These are phyloP conservation scores for Nephelium lappaceum DNA, from an alignment of 345 rosid species.

Conservation along the genomic window DNA sequence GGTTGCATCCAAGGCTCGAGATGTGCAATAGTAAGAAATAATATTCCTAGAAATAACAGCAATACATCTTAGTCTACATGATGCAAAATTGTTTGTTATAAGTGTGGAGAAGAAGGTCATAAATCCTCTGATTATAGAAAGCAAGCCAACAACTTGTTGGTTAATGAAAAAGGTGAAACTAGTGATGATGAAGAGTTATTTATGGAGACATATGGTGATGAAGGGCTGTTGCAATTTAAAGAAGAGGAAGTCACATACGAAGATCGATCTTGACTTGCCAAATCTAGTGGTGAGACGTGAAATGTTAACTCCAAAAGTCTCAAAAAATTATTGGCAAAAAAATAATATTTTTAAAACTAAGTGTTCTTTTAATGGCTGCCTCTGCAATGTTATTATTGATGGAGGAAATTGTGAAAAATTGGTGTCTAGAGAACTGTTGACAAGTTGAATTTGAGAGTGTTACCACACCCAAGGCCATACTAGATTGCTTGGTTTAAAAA, in stretches of 20 bases:
- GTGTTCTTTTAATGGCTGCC: not conserved
- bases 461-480: not conserved
- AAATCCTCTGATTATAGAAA: not conserved
- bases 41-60: not conserved
- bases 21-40: not conserved
- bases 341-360: too few relatives aligned
- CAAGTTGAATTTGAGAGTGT: not conserved
- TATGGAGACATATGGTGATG: too few relatives aligned
- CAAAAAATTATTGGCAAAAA: not conserved
- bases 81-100: not conserved
- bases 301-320: not conserved
- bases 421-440: not conserved
- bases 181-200: too few relatives aligned
- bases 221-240: too few relatives aligned
- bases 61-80: not conserved
- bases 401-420: too few relatives aligned
- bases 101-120: not conserved
- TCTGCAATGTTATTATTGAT: not conserved
- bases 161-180: too few relatives aligned
- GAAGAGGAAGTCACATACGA: not conserved
- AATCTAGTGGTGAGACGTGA: not conserved
- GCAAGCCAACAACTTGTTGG: not conserved
- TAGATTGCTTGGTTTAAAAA: not conserved
- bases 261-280: not conserved
- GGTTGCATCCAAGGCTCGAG: not conserved